Base-by-base conservation (phyloP, 352 stramenopile genomes). In the Globisporangium sylvaticum region DNA sequence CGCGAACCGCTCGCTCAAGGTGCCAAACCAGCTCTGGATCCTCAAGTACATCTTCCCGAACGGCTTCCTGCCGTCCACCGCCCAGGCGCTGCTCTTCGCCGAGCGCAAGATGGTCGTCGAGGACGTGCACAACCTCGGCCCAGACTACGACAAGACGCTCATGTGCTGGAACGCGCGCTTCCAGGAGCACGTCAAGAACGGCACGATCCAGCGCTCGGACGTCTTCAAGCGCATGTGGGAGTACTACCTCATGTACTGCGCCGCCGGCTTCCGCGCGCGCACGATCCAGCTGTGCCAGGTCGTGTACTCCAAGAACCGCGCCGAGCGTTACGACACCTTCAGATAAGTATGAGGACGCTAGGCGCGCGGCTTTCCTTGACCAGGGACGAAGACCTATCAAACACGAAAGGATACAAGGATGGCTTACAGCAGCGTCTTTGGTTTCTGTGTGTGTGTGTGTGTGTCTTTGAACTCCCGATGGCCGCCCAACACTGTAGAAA, bases 21-120 rank as follows among this genome's bases (percentile, higher is more conserved):
- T 89, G 46, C 80, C 83, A 32, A 85, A 81, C 70, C 88, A 91
- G 76, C 78, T 88, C 70, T 97, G 90, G 83, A 92, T 97, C 68
- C 83, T 94, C 67, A 94, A 93, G 76, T 96, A 94, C 82, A 97
- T 97, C 75, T 97, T 97, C 74, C 89, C 89, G 25, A 95, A 95
- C 62, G 89, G 89, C 65, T 92, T 94, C 75, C 53, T 95, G 64
- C 87, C 88, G 61, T 95, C 83, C 54, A 71, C 90, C 22, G 77
- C 81, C 63, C 83, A 94, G 69, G 87, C 91, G 77, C 67, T 91
- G 44, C 66, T 69, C n/a, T 90, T 90, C 64, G 75, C 87, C 18
- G 87, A 95, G 73, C 82, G 84, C 77, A 93, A 91, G 75, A 66
- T 95, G 50, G 68, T 93, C 59, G 74, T 91, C 55, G 87, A 95